Base-by-base conservation (phyloP, 495 filamentous ascomycete genomes). In the Elasticomyces elasticus region DNA sequence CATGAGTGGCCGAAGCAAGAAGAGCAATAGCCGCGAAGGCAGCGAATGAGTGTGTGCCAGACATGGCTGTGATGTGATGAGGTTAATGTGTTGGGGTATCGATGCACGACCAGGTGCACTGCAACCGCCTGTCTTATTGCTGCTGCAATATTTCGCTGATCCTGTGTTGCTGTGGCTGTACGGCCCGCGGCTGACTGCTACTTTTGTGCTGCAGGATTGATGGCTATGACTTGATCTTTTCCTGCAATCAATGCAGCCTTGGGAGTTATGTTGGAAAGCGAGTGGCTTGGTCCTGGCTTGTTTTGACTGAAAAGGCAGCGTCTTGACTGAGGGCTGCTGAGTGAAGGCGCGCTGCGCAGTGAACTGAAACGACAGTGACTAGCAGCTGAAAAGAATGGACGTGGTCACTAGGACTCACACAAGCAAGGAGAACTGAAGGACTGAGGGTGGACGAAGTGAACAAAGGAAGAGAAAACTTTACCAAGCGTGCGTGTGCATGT, bases 371-470 rank as follows among this genome's bases (percentile, higher is more conserved):
- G 49, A 51, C 30, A 51, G 33, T 38, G 35, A 19, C 5, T 38
- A 10, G 46, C 5, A 17, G 5, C 22, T 51, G 12, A 23, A 52
- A 52, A 42, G 50, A 52, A 52, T 23, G 50, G 50, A 42, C 33
- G 50, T 52, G 50, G 50, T 52, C 50, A 19, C 50, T 52, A 42
- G 50, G 50, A 52, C 50, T 27, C 50, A 52, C 50, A 9, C 11
- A 41, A 40, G 33, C 30, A 51, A 51, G 30, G 37, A 24, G 19
- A 28, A 27, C 25, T 23, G 24, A 5, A 19, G 45, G 45, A 49
- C 15, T 30, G 45, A 17, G 23, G 45, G 31, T 24, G 9, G 45
- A 19, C 19, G 24, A n/a, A 30, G 45, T 5, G 45, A 19, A 13
- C 45, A 49, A 30, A 5, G 23, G 19, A 44, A 49, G n/a, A 31